phyloP scores from a whole-genome alignment of 2,329 filamentous ascomycete species.

The Phyllosticta citriasiana region DNA sequence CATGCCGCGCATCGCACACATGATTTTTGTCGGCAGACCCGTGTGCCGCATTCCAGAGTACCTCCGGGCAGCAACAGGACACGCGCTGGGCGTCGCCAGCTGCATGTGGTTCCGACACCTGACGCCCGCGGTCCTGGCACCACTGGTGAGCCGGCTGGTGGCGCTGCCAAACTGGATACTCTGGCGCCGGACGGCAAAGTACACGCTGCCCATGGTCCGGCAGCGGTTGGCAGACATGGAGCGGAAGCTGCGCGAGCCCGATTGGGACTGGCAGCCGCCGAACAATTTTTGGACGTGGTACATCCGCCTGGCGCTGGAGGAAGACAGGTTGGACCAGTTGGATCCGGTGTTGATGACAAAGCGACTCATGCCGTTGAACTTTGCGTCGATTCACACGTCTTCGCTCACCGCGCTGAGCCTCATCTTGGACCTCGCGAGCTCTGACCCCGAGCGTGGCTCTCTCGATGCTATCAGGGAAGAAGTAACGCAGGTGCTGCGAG shows the following conservation, averaged over 20 bases:
- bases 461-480: conserved; percentile 4
- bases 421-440: conserved; percentile 13
- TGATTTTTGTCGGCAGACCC: conserved; percentile 36
- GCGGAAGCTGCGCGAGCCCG: conserved; percentile 32
- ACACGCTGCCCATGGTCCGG: conserved; percentile 40
- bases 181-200: conserved; percentile 34
- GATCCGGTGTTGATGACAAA: conserved; percentile 40
- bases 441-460: conserved; percentile 14
- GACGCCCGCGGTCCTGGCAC: conserved; percentile 40
- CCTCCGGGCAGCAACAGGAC: conserved; percentile 38
- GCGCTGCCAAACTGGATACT: conserved; percentile 38
- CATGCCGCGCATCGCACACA: conserved; percentile 32
- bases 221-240: conserved; percentile 39
- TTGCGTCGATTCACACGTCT: conserved; percentile 51
- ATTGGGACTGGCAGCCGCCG: conserved; percentile 34
- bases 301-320: conserved; percentile 41
- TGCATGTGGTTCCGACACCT: conserved; percentile 32
- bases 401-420: conserved; percentile 39
- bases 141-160: conserved; percentile 38
- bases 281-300: conserved; percentile 51
- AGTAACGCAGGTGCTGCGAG: background rate
- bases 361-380: conserved; percentile 46
- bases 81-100: conserved; percentile 39
- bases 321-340: conserved; percentile 35
- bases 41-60: conserved; percentile 38